These are phyloP conservation scores for Geosmithia flava DNA, from an alignment of 2,329 filamentous ascomycete genomes.

Conservation along the genomic window DNA sequence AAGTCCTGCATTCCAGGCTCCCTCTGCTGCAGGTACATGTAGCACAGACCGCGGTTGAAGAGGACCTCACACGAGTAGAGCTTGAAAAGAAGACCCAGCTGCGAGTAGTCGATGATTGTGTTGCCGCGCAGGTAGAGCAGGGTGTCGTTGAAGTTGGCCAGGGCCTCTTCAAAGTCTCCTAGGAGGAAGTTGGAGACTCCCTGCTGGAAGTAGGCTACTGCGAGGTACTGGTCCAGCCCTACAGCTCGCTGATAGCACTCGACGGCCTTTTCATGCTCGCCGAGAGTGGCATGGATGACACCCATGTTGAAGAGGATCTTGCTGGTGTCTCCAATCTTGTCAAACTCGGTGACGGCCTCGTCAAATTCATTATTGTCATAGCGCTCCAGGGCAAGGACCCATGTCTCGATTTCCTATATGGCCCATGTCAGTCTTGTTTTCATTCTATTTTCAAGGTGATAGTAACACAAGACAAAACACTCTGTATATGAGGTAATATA, in stretches of 20 bases:
- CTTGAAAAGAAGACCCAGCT: constrained; percentile 89
- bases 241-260: constrained; percentile 91
- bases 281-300: constrained; percentile 91
- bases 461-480: too few relatives aligned
- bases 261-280: constrained; percentile 91
- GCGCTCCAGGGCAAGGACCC: constrained; percentile 79
- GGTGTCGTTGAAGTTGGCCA: constrained; percentile 98
- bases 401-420: constrained; percentile 92
- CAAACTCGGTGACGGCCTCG: constrained; percentile 72
- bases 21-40: constrained; percentile 90
- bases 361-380: constrained; percentile 99
- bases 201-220: constrained; percentile 96
- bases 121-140: constrained; percentile 89
- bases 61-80: constrained; percentile 95
- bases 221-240: constrained; percentile 84
- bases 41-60: constrained; percentile 94
- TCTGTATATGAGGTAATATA: too few relatives aligned
- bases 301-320: constrained; percentile 99
- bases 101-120: constrained; percentile 95
- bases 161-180: constrained; percentile 91
- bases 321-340: constrained; percentile 82
- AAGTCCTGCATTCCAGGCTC: constrained; percentile 87
- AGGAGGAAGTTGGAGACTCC: constrained; percentile 96
- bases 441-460: not conserved
- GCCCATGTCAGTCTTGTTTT: not conserved